Percentiles rank a stretch among this genome's conserved stretches.
Evolutionary conservation across 306 rosid species (phyloP).

Genomic region (Hippophae tibetana): DNA sequence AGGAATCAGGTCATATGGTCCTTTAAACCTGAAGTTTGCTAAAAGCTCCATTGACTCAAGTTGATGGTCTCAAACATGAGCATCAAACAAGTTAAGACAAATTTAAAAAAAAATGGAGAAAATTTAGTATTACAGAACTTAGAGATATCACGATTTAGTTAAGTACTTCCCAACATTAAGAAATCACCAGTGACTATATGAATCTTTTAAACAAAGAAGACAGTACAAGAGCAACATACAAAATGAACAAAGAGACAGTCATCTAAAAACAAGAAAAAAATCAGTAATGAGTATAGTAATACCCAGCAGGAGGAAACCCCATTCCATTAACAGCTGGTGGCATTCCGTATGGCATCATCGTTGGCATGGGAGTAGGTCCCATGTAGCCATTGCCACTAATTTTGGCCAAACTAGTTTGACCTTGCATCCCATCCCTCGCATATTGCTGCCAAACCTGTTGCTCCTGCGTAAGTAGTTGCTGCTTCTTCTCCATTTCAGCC

Average conservation of each 20-base stretch:
- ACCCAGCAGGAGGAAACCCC: conserved; percentile 55
- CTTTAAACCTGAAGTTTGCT: no score
- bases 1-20: no score
- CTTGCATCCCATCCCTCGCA: conserved; percentile 87
- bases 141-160: conserved; percentile 35
- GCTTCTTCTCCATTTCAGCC: conserved; percentile 98
- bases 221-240: conserved; percentile 25
- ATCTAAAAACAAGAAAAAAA: conserved; percentile 23
- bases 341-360: conserved; percentile 62
- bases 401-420: conserved; percentile 80
- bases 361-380: conserved; percentile 45
- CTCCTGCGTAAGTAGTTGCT: conserved; percentile 64
- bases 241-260: conserved; percentile 28
- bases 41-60: no score
- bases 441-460: conserved; percentile 88
- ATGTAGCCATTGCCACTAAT: conserved; percentile 45
- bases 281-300: conserved; percentile 71
- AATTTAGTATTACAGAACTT: conserved; percentile 44
- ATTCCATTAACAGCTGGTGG: conserved; percentile 66
- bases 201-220: conserved; percentile 13
- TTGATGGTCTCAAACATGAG: conserved; percentile 28
- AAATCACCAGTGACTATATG: no score
- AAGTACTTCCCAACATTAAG: conserved; percentile 11
- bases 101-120: conserved; percentile 18
- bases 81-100: conserved; percentile 16